phyloP scores from a whole-genome alignment of 257 asterid species.

The Asclepias syriaca region DNA sequence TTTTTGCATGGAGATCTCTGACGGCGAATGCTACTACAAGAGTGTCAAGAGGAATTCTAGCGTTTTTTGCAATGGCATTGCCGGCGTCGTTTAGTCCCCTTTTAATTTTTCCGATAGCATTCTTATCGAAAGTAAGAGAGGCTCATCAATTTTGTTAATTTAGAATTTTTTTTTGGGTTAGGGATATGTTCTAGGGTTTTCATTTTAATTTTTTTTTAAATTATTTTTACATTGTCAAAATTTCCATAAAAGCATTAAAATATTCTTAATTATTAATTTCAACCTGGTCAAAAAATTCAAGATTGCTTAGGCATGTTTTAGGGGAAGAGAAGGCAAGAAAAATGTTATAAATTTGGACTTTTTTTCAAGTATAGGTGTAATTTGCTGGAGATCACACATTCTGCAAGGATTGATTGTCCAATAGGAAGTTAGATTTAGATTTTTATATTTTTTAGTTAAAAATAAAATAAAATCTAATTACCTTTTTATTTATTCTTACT shows the following conservation, averaged over 20 bases:
- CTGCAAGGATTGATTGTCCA: too few species aligned
- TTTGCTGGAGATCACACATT: not conserved
- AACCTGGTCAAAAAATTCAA: not conserved
- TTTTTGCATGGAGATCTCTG: not conserved
- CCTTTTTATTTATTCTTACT: too few species aligned
- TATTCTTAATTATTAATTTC: not conserved
- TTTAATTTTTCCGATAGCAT: not conserved
- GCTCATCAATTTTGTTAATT: not conserved
- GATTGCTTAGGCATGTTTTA: not conserved
- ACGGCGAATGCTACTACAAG: slow-evolving; percentile 21
- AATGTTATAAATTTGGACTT: not conserved
- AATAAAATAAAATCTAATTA: too few species aligned
- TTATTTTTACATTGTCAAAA: too few species aligned
- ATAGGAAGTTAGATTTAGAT: too few species aligned
- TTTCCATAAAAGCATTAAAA: not conserved
- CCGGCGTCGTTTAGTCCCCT: slow-evolving; percentile 18
- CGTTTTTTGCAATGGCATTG: slow-evolving; percentile 27
- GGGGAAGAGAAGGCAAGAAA: not conserved
- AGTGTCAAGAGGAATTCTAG: slow-evolving; percentile 28
- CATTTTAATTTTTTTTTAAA: too few species aligned
- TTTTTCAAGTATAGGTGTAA: not conserved
- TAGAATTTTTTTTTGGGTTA: not conserved
- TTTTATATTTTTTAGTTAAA: too few species aligned
- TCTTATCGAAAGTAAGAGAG: not conserved
- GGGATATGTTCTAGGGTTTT: not conserved